Base-by-base conservation (phyloP, 148 eudicot genomes). In the Rhododendron molle region DNA sequence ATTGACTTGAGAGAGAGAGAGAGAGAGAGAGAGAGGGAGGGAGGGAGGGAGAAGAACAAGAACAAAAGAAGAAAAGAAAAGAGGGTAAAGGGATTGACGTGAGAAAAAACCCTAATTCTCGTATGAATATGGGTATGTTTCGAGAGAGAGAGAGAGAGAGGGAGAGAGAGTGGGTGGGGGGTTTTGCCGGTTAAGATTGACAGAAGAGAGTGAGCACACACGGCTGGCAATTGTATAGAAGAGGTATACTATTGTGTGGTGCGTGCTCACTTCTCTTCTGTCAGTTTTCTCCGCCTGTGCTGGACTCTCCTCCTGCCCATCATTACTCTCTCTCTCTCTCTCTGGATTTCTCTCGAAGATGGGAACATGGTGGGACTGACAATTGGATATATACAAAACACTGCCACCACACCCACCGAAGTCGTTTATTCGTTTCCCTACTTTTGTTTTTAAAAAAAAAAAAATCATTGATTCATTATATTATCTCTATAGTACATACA, bases 131-230 rank as follows among this genome's bases (percentile, higher is more conserved):
- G 67, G 67, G n/a, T 20, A n/a, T 40, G 8, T 78, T n/a, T 43
- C 16, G 71, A 56, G 62, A 52, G 43, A 54, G 18, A 26, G 32
- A 32, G 34, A 32, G 40, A 5, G 40, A 5, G 6, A 38, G 40
- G 40, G 43, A 40, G 43, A 40, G 43, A 40, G 44, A 40, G 44
- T 5, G 44, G 44, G 44, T 0, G 7, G 49, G 36, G 26, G 21
- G 79, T n/a, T 56, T 56, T 56, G 62, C 62, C 7, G 5, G 74
- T 12, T 10, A 6, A 36, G 71, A 34, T 54, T 54, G 83, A 81
- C 83, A 81, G 83, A 56, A 81, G 83, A 81, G 83, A 81, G 83
- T 81, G 83, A 81, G 83, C 72, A 81, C 72, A 81, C 83, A 81
- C 81, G 28, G 47, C 83, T 54, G 71, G 72, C 83, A 81, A 56